A percentile compares a stretch with the other conserved stretches of the same genome.
Conservation (phyloP, 2,329 filamentous ascomycete genomes). For the Camillea tinctor region DNA sequence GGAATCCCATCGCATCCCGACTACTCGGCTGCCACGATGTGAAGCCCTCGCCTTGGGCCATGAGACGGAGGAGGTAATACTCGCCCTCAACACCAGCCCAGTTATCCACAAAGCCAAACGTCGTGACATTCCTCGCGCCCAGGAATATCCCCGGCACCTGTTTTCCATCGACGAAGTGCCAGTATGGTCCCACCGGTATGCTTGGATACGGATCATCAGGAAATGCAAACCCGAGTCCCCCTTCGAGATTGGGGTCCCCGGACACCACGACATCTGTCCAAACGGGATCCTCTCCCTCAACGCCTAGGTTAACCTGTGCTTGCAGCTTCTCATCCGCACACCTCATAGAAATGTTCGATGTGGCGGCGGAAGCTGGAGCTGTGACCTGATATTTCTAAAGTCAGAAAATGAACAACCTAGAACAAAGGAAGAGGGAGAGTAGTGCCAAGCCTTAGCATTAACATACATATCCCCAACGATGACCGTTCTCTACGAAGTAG, state of each 20-base stretch:
- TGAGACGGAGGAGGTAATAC: constrained; percentile 14
- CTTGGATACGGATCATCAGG: background rate
- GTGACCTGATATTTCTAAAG: constrained; percentile 7
- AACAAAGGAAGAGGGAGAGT: background rate
- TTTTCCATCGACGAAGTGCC: constrained; percentile 14
- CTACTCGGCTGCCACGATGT: constrained; percentile 7
- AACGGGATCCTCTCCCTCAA: background rate
- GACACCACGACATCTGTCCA: constrained; percentile 16
- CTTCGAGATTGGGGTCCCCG: constrained; percentile 13
- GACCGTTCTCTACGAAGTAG: constrained; percentile 9
- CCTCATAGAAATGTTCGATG: constrained; percentile 11
- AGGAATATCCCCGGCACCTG: constrained; percentile 15
- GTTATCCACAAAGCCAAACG: constrained; percentile 14
- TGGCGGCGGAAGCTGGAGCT: constrained; percentile 4
- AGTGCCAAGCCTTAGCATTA: background rate
- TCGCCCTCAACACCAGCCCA: constrained; percentile 12
- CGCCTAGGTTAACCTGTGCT: constrained; percentile 5
- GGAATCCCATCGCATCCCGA: constrained; percentile 12
- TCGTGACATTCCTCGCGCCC: constrained; percentile 8
- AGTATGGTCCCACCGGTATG: constrained; percentile 12
- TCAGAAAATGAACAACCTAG: background rate
- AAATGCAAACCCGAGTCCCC: constrained; percentile 15
- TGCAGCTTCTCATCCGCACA: constrained; percentile 16
- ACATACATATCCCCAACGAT: constrained; percentile 14
- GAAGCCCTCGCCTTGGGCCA: constrained; percentile 6